phyloP scores from a whole-genome alignment of 1,284 basidiomycete species.

The Leccinum fallax region DNA sequence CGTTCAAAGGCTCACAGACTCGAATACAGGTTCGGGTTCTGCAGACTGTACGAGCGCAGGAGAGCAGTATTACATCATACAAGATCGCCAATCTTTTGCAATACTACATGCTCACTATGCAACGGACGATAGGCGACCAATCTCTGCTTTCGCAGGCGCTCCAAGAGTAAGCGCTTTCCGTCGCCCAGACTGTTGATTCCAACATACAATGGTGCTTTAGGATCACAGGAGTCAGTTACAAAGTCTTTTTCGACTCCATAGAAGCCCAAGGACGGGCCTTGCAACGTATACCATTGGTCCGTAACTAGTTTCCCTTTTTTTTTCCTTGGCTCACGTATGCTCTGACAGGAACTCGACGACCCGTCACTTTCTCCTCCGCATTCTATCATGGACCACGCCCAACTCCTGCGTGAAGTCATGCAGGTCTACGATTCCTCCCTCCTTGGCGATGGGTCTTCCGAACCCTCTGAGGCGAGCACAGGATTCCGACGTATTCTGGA shows the following conservation, averaged over 20 bases:
- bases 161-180: slow-evolving; percentile 63
- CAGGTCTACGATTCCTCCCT: slow-evolving; percentile 84
- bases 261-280: slow-evolving; percentile 80
- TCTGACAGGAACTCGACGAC: slow-evolving; percentile 72
- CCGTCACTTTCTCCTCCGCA: slow-evolving; percentile 76
- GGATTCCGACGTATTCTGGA: slow-evolving; percentile 70
- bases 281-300: slow-evolving; percentile 69
- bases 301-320: slow-evolving; percentile 24
- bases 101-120: slow-evolving; percentile 94
- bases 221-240: slow-evolving; percentile 78
- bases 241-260: slow-evolving; percentile 85
- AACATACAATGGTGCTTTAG: slow-evolving; percentile 42
- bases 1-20: background rate
- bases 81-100: slow-evolving; percentile 93
- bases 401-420: slow-evolving; percentile 87
- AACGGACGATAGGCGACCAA: slow-evolving; percentile 82
- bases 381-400: slow-evolving; percentile 77
- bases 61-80: slow-evolving; percentile 89
- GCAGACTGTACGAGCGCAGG: slow-evolving; percentile 91
- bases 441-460: slow-evolving; percentile 51
- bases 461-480: slow-evolving; percentile 9
- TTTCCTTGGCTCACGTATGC: background rate
- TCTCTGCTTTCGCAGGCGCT: slow-evolving; percentile 80
- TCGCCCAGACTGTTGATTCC: background rate
- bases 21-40: slow-evolving; percentile 73